Conservation (phyloP, 306 rosid species). For the Herpetospermum pedunculosum region DNA sequence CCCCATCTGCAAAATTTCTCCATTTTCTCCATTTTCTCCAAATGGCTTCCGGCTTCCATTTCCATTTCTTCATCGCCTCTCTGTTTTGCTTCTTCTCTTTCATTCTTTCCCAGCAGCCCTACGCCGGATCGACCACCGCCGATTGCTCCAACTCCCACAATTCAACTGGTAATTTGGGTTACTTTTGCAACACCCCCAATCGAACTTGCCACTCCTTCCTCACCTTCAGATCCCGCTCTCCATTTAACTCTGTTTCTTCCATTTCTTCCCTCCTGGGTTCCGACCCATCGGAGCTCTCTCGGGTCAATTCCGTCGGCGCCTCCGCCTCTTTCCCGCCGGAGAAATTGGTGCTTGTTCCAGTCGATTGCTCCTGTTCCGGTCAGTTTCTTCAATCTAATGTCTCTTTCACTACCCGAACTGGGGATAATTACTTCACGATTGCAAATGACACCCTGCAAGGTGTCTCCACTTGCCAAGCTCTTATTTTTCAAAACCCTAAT, state of each 20-base stretch:
- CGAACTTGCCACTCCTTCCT: slow-evolving; percentile 65
- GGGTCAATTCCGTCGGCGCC: slow-evolving; percentile 35
- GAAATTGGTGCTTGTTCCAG: slow-evolving; percentile 54
- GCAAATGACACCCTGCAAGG: slow-evolving; percentile 59
- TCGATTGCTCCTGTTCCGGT: slow-evolving; percentile 64
- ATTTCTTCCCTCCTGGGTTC: slow-evolving; percentile 46
- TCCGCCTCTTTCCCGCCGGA: slow-evolving; percentile 33
- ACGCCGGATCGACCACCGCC: slow-evolving; percentile 34
- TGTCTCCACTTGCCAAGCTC: slow-evolving; percentile 70
- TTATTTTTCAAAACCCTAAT: slow-evolving; percentile 27
- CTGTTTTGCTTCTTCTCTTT: slow-evolving; percentile 13
- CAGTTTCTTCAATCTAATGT: slow-evolving; percentile 52
- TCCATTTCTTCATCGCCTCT: slow-evolving; percentile 12
- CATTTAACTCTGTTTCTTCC: slow-evolving; percentile 46
- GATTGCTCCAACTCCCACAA: slow-evolving; percentile 30
- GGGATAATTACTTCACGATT: slow-evolving; percentile 19
- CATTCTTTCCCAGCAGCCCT: slow-evolving; percentile 59
- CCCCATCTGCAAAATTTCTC: not conserved
- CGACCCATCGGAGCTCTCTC: slow-evolving; percentile 44
- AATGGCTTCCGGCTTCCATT: slow-evolving; percentile 31
- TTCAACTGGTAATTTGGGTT: slow-evolving; percentile 47
- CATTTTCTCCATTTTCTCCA: not conserved
- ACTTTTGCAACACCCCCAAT: slow-evolving; percentile 46
- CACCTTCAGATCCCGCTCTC: slow-evolving; percentile 60
- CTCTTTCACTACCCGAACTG: slow-evolving; percentile 19